phyloP scores from a whole-genome alignment of 2,329 filamentous ascomycete genomes.

The Coniochaeta sp. region DNA sequence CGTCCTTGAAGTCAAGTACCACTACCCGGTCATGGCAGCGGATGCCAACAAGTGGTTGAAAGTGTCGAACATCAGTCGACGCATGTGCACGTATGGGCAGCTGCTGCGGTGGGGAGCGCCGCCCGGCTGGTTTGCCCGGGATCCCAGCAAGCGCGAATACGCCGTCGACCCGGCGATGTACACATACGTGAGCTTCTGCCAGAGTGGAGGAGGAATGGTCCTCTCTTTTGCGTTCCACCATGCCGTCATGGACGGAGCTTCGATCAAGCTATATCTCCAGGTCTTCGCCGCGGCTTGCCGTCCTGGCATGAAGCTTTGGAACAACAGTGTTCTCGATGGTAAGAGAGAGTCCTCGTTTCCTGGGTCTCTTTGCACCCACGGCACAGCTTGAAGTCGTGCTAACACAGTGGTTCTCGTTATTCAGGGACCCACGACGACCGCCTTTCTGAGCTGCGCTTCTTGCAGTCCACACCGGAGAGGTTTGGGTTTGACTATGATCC shows the following conservation, averaged over 20 bases:
- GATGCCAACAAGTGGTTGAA: background rate
- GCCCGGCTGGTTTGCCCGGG: background rate
- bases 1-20: background rate
- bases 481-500: background rate
- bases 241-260: background rate
- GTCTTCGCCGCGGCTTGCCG: background rate
- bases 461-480: background rate
- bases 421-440: background rate
- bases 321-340: background rate
- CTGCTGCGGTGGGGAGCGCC: background rate
- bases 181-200: background rate
- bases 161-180: background rate
- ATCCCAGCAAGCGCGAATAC: too few relatives aligned
- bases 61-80: background rate
- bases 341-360: background rate
- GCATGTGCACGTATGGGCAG: background rate
- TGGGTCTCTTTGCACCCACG: too few relatives aligned
- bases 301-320: background rate
- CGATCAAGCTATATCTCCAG: background rate
- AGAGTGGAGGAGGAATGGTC: background rate
- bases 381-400: background rate
- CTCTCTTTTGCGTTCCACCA: background rate
- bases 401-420: background rate
- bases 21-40: background rate
- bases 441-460: background rate